Base-by-base conservation (phyloP, 2,329 filamentous ascomycete genomes). In the Nigrograna mackinnonii region DNA sequence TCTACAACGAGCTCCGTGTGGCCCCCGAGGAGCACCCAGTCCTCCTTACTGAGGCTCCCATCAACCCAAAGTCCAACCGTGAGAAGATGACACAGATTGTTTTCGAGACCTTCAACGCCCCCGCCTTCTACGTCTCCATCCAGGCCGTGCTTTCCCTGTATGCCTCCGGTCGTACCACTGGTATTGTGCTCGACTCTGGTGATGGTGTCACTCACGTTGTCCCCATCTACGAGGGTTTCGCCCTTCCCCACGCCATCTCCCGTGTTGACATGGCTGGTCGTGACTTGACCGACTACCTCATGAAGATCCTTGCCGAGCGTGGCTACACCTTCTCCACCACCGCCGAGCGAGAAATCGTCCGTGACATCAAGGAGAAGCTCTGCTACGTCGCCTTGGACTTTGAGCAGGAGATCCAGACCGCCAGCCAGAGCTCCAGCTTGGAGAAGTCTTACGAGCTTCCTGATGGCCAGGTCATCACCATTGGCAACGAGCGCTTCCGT, bases 21-120 rank as follows among this genome's bases (percentile, higher is more conserved):
- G 94, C 94, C 68, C 94, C 94, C 67, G 94, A 99, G 85, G 94
- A 99, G 87, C 94, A 99, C 86, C 94, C 94, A 68, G 91, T 97
- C 74, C 86, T 99, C 73, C 85, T 99, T 76, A 99, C 94, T 66
- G 94, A 99, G 83, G 94, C 94, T 67, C 94, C 94, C 65, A 97
- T 99, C 87, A 99, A 99, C 87, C 94, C 94, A 77, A 97, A 97
- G 86, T 95, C 89, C 82, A 99, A 99, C 85, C 89, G 94, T 86
- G 94, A 99, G 85, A 99, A 99, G 91, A 99, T 99, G 94, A 97
- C 94, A 66, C 94, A 99, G 83, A 99, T 99, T 62, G 91, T 99
- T 76, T 99, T 99, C 83, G 94, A 99, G 86, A 99, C 94, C 68
- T 99, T 99, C 87, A 97, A 99, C 83, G 92, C 94, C 68, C 94